These are phyloP conservation scores for Malbranchea cinnamomea DNA, from an alignment of 2,329 filamentous ascomycete species.

Conservation along the genomic window DNA sequence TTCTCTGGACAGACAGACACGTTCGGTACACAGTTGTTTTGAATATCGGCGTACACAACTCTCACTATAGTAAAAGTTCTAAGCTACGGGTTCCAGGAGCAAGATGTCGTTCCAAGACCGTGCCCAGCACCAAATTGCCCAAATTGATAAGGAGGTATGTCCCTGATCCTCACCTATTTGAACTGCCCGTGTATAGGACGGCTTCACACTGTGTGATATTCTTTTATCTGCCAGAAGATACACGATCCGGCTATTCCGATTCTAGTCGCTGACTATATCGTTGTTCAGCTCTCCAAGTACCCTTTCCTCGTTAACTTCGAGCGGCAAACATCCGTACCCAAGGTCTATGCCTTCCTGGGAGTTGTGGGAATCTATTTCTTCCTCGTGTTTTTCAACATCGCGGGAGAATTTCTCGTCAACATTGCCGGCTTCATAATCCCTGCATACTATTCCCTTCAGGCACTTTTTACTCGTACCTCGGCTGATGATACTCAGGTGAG, in stretches of 20 bases:
- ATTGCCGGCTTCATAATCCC: conserved; percentile 50
- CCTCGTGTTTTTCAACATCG: conserved; percentile 58
- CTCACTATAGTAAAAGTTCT: no score
- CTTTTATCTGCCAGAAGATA: neutral
- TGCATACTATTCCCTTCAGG: conserved; percentile 51
- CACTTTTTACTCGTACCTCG: conserved; percentile 45
- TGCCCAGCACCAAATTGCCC: conserved; percentile 48
- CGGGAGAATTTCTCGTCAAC: conserved; percentile 53
- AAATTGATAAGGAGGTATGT: conserved; percentile 54
- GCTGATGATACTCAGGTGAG: conserved; percentile 50
- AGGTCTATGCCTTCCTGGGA: conserved; percentile 52
- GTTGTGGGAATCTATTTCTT: conserved; percentile 53
- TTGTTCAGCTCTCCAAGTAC: conserved; percentile 48
- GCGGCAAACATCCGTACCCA: conserved; percentile 52
- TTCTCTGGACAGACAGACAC: no score
- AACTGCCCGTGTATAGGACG: no score
- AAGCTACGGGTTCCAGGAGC: no score
- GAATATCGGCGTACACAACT: no score
- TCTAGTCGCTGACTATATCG: neutral
- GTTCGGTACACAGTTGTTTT: no score
- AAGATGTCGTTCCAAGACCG: conserved; percentile 39
- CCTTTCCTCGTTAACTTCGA: conserved; percentile 52
- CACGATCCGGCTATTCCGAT: neutral
- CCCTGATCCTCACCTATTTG: conserved; percentile 12
- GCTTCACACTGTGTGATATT: neutral